Conservation (phyloP, 768 basidiomycete genomes). For the Dioszegia aurantiaca region DNA sequence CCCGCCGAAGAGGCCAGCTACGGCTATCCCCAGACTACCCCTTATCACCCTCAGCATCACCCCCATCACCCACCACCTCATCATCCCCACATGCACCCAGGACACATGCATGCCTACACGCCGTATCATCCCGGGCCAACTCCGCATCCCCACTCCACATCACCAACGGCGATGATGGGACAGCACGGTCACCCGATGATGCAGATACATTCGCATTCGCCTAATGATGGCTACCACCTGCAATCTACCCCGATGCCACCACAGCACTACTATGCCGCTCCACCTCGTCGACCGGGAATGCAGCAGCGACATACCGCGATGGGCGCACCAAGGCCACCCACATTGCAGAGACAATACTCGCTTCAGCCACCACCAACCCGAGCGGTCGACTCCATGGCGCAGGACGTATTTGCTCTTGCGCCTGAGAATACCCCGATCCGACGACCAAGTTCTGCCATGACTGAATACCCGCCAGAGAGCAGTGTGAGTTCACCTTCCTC, state of each 20-base stretch:
- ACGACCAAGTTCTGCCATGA: background rate
- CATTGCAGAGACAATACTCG: conserved; percentile 14
- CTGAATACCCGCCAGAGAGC: background rate
- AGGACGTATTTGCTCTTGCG: conserved; percentile 12
- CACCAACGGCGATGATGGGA: conserved; percentile 11
- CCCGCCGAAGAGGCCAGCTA: conserved; percentile 2
- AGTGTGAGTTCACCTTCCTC: background rate
- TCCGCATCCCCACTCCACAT: conserved; percentile 1
- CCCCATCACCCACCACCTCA: conserved; percentile 1
- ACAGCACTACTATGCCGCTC: background rate
- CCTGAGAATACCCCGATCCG: conserved; percentile 6
- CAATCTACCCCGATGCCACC: background rate
- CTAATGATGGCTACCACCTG: conserved; percentile 3
- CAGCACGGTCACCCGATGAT: conserved; percentile 6
- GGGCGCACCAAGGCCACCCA: background rate
- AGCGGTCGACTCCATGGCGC: background rate
- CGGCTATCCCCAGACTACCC: conserved; percentile 1
- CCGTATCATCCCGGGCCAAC: background rate
- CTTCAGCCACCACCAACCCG: conserved; percentile 10
- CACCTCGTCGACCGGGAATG: conserved; percentile 11
- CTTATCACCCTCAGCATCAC: conserved; percentile 9
- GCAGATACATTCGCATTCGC: background rate
- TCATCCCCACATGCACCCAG: background rate
- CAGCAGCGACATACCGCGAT: conserved; percentile 1
- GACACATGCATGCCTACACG: background rate